These are phyloP conservation scores for Aureobasidium namibiae DNA, from an alignment of 2,329 filamentous ascomycete genomes.

Conservation along the genomic window DNA sequence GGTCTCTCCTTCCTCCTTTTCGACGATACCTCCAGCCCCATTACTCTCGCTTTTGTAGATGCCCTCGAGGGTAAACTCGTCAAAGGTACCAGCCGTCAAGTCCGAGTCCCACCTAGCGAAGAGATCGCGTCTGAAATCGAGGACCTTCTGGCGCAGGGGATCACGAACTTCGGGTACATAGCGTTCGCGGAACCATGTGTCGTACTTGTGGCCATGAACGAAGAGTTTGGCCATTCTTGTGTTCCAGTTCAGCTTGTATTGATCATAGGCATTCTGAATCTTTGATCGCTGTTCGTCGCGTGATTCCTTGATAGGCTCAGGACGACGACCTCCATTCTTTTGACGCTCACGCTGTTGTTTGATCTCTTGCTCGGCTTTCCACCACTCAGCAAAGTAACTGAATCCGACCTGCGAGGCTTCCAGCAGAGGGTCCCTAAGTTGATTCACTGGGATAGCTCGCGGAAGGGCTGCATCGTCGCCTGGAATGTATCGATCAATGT, in stretches of 20 bases:
- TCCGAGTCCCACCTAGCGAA: constrained; percentile 88
- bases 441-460: constrained; percentile 49
- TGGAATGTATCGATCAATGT: constrained; percentile 76
- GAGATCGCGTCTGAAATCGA: constrained; percentile 67
- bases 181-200: constrained; percentile 97
- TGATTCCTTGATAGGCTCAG: constrained; percentile 61
- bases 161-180: constrained; percentile 80
- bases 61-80: constrained; percentile 89
- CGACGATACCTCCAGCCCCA: constrained; percentile 71
- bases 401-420: constrained; percentile 76
- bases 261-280: constrained; percentile 62
- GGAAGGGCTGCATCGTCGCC: constrained; percentile 49
- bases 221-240: constrained; percentile 74
- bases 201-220: constrained; percentile 83
- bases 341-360: constrained; percentile 71
- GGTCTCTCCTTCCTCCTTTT: constrained; percentile 93
- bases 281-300: constrained; percentile 69
- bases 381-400: constrained; percentile 81
- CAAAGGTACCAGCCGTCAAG: constrained; percentile 75
- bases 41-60: constrained; percentile 91
- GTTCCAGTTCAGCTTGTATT: constrained; percentile 43
- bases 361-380: constrained; percentile 72
- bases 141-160: constrained; percentile 64
- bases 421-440: constrained; percentile 62
- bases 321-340: constrained; percentile 59